Evolutionary conservation across 2,329 filamentous ascomycete species (phyloP).

Genomic region (Rugonectria rugulosa): DNA sequence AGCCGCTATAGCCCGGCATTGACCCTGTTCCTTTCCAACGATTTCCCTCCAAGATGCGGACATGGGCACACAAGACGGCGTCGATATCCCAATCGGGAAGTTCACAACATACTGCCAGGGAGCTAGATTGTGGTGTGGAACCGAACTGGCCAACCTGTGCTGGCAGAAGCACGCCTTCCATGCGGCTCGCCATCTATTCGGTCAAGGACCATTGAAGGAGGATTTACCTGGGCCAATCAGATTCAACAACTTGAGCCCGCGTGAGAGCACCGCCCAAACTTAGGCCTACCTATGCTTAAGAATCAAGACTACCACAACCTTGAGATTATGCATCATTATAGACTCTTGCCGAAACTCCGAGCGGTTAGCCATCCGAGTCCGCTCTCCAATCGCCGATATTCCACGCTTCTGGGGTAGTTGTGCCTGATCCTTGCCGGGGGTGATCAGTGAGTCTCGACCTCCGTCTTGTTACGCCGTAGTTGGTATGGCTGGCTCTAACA

Average conservation of each 20-base stretch:
- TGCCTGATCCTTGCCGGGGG: background rate
- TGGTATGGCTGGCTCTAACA: background rate
- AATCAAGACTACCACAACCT: slow-evolving; percentile 9
- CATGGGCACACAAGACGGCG: slow-evolving; percentile 28
- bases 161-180: too few species aligned
- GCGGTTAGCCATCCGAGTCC: slow-evolving; percentile 15
- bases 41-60: background rate
- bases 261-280: slow-evolving; percentile 16
- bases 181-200: background rate
- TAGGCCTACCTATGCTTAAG: slow-evolving; percentile 4
- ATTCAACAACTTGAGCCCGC: slow-evolving; percentile 10
- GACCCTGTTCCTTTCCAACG: slow-evolving; percentile 3
- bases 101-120: slow-evolving; percentile 14
- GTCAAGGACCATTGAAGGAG: background rate
- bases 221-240: slow-evolving; percentile 5
- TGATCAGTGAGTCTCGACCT: background rate
- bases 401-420: slow-evolving; percentile 1
- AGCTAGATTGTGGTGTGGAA: slow-evolving; percentile 2
- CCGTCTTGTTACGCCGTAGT: background rate
- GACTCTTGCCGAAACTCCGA: slow-evolving; percentile 21
- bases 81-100: slow-evolving; percentile 32
- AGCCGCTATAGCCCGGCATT: background rate
- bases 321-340: slow-evolving; percentile 27
- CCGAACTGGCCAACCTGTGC: slow-evolving; percentile 16
- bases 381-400: slow-evolving; percentile 18